These are phyloP conservation scores for Pleurotus sapidus DNA, from an alignment of 768 basidiomycete genomes.

Conservation along the genomic window DNA sequence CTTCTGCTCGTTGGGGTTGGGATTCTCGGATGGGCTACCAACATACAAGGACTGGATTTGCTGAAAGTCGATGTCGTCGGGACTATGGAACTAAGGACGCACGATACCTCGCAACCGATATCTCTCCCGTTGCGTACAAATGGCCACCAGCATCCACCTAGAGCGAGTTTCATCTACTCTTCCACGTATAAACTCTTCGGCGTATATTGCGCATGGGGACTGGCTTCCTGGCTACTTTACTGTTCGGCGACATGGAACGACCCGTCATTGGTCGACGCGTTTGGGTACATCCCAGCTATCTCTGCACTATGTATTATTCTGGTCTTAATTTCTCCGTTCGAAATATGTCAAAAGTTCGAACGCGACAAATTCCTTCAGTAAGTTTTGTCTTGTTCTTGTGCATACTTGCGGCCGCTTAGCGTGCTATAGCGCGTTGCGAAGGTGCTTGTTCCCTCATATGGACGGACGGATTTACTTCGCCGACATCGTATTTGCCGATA, in stretches of 20 bases:
- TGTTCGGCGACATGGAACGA: slow-evolving; percentile 57
- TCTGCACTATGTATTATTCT: slow-evolving; percentile 57
- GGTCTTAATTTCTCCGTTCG: slow-evolving; percentile 63
- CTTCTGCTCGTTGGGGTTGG: slow-evolving; percentile 77
- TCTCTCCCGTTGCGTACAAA: slow-evolving; percentile 22
- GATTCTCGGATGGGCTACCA: slow-evolving; percentile 88
- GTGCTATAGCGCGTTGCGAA: slow-evolving; percentile 55
- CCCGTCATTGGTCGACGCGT: slow-evolving; percentile 61
- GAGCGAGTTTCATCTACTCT: slow-evolving; percentile 30
- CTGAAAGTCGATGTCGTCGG: slow-evolving; percentile 71
- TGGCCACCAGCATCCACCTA: not conserved
- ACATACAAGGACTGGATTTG: slow-evolving; percentile 78
- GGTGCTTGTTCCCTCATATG: slow-evolving; percentile 70
- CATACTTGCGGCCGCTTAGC: slow-evolving; percentile 1
- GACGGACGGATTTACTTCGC: slow-evolving; percentile 75
- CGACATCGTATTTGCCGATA: slow-evolving; percentile 92
- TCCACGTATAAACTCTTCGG: slow-evolving; percentile 68
- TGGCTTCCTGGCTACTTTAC: slow-evolving; percentile 69
- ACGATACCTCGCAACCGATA: slow-evolving; percentile 21
- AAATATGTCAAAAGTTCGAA: slow-evolving; percentile 65
- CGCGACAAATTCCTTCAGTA: slow-evolving; percentile 79
- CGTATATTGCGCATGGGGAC: slow-evolving; percentile 58
- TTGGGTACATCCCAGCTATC: slow-evolving; percentile 73
- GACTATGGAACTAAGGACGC: slow-evolving; percentile 64
- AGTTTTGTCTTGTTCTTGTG: slow-evolving; percentile 27